A percentile compares a stretch with the other conserved stretches of the same genome.
Conservation (phyloP, 1,139 yeast genomes). For the Wickerhamomyces sp. region DNA sequence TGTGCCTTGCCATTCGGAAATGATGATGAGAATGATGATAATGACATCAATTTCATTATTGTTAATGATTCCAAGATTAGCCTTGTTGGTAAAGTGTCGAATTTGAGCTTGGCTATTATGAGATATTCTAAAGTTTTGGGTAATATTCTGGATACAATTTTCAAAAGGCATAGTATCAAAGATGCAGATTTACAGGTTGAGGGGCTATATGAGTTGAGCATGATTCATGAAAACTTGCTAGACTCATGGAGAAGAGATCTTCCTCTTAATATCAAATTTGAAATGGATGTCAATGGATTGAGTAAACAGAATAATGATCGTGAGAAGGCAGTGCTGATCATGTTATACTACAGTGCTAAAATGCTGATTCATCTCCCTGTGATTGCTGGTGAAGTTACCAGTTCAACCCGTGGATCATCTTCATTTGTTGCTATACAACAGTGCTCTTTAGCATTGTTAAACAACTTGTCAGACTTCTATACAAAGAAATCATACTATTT, state of each 20-base stretch:
- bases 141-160: slow-evolving; percentile 61
- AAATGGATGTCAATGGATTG: slow-evolving; percentile 62
- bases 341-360: slow-evolving; percentile 75
- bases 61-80: slow-evolving; percentile 54
- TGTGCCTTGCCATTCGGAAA: slow-evolving; percentile 79
- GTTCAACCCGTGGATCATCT: slow-evolving; percentile 39
- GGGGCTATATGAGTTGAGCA: slow-evolving; percentile 31
- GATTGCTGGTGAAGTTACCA: slow-evolving; percentile 41
- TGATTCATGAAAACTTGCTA: slow-evolving; percentile 60
- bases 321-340: slow-evolving; percentile 56
- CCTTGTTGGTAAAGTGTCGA: slow-evolving; percentile 66
- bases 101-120: slow-evolving; percentile 59
- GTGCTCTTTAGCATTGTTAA: slow-evolving; percentile 63
- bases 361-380: slow-evolving; percentile 78
- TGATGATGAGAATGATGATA: slow-evolving; percentile 39
- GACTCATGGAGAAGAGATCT: slow-evolving; percentile 79
- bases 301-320: slow-evolving; percentile 36
- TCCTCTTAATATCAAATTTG: slow-evolving; percentile 58
- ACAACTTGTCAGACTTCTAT: slow-evolving; percentile 49
- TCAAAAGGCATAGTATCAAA: slow-evolving; percentile 42
- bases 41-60: slow-evolving; percentile 51
- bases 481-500: slow-evolving; percentile 39
- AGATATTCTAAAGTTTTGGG: slow-evolving; percentile 73
- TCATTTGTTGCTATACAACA: slow-evolving; percentile 71
- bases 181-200: slow-evolving; percentile 26